Base-by-base conservation (phyloP, 345 rosid species). In the Populus ilicifolia region DNA sequence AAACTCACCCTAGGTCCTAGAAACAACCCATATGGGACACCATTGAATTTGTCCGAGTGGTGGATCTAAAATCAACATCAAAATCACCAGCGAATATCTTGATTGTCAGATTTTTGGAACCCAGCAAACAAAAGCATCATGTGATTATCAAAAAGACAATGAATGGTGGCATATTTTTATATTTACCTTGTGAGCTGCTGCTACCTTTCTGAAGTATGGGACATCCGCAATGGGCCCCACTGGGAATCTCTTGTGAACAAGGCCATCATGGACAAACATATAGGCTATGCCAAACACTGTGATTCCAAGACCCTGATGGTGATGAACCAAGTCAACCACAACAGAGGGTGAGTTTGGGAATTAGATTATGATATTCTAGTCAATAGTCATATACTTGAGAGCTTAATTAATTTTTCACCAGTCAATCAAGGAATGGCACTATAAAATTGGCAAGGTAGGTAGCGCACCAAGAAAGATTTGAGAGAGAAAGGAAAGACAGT, bases 231-330 rank as follows among this genome's bases (percentile, higher is more conserved):
- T 85, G 69, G 92, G 92, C 9, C 94, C 92, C 30, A 90, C 92
- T 0, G 92, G 89, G 74, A 90, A 90, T 80, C 94, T 85, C 75
- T 89, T 88, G 81, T 90, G 94, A 38, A 90, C 94, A 21, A 90
- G 86, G 2, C 94, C 94, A 27, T 89, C 94, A 33, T 90, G 94
- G 54, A 90, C 89, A 38, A 90, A 86, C 94, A 90, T 89, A 83
- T 90, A 90, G 74, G 94, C 94, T 78, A 90, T 90, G 2, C 94
- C 92, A 74, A 88, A 90, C 54, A 88, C 82, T 2, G 94, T 90
- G 59, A 88, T 88, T 29, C 94, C 94, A 5, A 90, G 79, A 4
- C 94, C 94, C 94, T 89, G 79, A 1, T 39, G 20, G 5, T 89
- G 79, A 1, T 39, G 20, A 8, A 17, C 68, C 54, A 75, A 38